Conservation (phyloP, 371 early-diverging fungal genomes). For the Umbelopsis sp. region DNA sequence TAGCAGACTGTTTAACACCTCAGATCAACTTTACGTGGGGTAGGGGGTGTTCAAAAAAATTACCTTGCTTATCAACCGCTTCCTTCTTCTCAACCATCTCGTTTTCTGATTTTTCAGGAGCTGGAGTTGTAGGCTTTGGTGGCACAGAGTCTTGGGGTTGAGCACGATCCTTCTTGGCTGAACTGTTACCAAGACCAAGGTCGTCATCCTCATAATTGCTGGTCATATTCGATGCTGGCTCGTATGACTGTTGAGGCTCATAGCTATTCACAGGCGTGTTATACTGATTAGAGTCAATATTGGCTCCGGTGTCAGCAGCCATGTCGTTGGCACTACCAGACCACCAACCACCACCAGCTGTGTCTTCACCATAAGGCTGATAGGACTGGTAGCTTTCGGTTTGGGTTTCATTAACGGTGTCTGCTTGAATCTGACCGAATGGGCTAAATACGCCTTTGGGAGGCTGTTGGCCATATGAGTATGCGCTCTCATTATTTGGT, state of each 20-base stretch:
- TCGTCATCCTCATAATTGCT: conserved; percentile 48
- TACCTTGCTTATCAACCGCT: conserved; percentile 29
- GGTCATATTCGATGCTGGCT: conserved; percentile 9
- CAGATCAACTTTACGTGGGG: not conserved
- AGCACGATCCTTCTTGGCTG: conserved; percentile 22
- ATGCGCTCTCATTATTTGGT: conserved; percentile 5
- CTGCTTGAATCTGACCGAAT: conserved; percentile 13
- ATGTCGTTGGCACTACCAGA: conserved; percentile 14
- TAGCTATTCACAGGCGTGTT: not conserved
- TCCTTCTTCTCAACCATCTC: conserved; percentile 19
- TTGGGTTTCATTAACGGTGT: conserved; percentile 11
- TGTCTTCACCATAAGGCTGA: conserved; percentile 12
- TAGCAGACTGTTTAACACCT: too few relatives aligned
- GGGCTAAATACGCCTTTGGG: conserved; percentile 10
- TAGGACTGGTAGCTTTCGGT: not conserved
- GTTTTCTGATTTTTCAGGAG: not conserved
- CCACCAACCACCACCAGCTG: conserved; percentile 1
- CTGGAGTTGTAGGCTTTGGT: conserved; percentile 18
- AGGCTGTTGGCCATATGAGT: conserved; percentile 6
- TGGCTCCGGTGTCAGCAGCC: not conserved
- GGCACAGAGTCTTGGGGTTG: conserved; percentile 20
- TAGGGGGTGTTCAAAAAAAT: conserved; percentile 17
- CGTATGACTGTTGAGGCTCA: conserved; percentile 1
- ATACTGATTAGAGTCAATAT: conserved; percentile 5
- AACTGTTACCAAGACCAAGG: conserved; percentile 60